Evolutionary conservation across 257 asterid genomes (phyloP).

Genomic region (Solanum sejunctum): DNA sequence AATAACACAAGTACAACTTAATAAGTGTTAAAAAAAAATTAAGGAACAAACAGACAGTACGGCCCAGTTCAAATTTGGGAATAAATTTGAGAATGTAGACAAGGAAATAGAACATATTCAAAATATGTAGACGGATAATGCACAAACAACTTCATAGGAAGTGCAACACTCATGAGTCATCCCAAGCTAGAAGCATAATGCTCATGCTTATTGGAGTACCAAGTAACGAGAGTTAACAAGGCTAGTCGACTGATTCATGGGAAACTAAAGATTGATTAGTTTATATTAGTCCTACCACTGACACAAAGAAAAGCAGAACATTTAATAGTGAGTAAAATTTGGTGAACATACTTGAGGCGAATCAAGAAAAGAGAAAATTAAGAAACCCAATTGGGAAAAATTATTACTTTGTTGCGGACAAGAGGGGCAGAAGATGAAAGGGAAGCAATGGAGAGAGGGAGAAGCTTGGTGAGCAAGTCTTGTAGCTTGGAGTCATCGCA

Average conservation of each 20-base stretch:
- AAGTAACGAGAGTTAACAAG: neutral
- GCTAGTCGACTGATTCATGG: neutral
- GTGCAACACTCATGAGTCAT: neutral
- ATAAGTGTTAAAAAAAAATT: neutral
- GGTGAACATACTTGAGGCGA: too few relatives aligned
- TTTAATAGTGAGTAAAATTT: neutral
- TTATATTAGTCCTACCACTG: neutral
- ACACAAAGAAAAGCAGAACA: neutral
- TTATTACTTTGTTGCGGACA: conserved; percentile 71
- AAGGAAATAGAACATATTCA: neutral
- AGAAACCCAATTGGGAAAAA: neutral
- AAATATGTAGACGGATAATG: neutral
- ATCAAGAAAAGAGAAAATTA: neutral
- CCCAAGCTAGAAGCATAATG: neutral
- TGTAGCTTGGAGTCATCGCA: conserved; percentile 84
- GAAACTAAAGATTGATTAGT: neutral
- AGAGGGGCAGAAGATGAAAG: conserved; percentile 52
- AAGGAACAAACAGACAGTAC: neutral
- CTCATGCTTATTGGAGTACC: neutral
- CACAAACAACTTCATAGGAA: neutral
- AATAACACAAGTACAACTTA: neutral
- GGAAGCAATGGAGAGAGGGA: conserved; percentile 76
- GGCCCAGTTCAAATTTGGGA: neutral
- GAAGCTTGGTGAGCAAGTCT: conserved; percentile 84
- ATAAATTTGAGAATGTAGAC: neutral